These are phyloP conservation scores for Cucumis hystrix DNA, from an alignment of 306 rosid species.

Conservation along the genomic window DNA sequence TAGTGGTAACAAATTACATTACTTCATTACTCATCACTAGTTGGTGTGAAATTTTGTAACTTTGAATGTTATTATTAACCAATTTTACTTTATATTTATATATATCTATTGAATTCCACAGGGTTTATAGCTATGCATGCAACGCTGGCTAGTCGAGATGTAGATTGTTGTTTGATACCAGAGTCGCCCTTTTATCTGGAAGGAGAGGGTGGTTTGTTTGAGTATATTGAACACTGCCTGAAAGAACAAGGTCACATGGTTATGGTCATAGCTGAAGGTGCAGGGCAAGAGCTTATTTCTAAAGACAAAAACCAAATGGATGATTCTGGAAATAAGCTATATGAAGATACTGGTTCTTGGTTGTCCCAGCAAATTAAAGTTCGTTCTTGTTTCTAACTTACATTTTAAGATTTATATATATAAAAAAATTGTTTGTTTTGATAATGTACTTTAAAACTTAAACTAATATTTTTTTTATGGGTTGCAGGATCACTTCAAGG, in stretches of 20 bases:
- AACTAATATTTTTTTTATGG: too few species aligned
- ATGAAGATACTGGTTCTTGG: slow-evolving; percentile 51
- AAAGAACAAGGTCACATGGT: slow-evolving; percentile 62
- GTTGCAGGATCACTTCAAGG: slow-evolving; percentile 39
- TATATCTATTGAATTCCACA: slow-evolving; percentile 1
- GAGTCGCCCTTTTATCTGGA: slow-evolving; percentile 62
- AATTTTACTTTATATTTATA: background rate
- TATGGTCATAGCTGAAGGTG: slow-evolving; percentile 68
- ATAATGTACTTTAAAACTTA: too few species aligned
- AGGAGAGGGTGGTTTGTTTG: slow-evolving; percentile 46
- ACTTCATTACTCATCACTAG: background rate
- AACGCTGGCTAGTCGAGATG: slow-evolving; percentile 60
- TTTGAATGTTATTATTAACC: too few species aligned
- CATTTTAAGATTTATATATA: too few species aligned
- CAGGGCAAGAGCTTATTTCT: slow-evolving; percentile 42
- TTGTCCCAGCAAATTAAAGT: slow-evolving; percentile 51
- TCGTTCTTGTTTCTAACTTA: background rate
- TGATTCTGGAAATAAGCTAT: slow-evolving; percentile 34
- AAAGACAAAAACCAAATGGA: slow-evolving; percentile 18
- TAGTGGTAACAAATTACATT: slow-evolving; percentile 30
- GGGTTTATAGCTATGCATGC: slow-evolving; percentile 66
- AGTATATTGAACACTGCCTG: slow-evolving; percentile 37
- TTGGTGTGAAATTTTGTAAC: background rate
- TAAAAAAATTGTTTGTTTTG: too few species aligned
- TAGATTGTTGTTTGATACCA: slow-evolving; percentile 66